A percentile compares a stretch with the other conserved stretches of the same genome.
phyloP scores from a whole-genome alignment of 2,329 filamentous ascomycete genomes.

The Ophiostoma angusticollis region DNA sequence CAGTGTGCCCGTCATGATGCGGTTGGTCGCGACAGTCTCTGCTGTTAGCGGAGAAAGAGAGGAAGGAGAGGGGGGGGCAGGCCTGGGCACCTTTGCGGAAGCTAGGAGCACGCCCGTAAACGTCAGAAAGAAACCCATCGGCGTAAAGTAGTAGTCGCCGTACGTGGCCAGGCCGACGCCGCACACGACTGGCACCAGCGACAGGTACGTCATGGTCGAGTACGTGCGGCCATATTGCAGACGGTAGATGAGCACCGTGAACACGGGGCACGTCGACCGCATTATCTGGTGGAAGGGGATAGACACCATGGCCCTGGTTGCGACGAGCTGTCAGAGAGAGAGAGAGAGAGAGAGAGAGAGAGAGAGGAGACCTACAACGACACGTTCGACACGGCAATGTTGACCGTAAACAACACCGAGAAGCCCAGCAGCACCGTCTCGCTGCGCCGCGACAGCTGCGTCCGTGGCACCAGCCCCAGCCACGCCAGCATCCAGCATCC shows the following conservation, averaged over 20 bases:
- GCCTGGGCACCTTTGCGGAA: slow-evolving; percentile 37
- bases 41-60: slow-evolving; percentile 43
- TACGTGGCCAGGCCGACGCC: slow-evolving; percentile 47
- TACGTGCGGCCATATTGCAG: slow-evolving; percentile 42
- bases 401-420: slow-evolving; percentile 24
- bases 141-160: slow-evolving; percentile 51
- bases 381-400: slow-evolving; percentile 16
- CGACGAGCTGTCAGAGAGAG: slow-evolving; percentile 15
- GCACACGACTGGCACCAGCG: slow-evolving; percentile 46
- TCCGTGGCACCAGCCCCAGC: slow-evolving; percentile 38
- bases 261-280: slow-evolving; percentile 47
- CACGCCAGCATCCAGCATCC: slow-evolving; percentile 41
- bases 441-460: slow-evolving; percentile 37
- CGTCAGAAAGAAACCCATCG: slow-evolving; percentile 41
- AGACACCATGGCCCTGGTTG: slow-evolving; percentile 23
- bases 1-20: slow-evolving; percentile 49
- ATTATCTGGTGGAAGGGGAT: slow-evolving; percentile 56
- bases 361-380: slow-evolving; percentile 7
- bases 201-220: slow-evolving; percentile 42
- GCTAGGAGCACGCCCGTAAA: slow-evolving; percentile 41
- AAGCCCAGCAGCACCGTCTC: slow-evolving; percentile 44
- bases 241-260: slow-evolving; percentile 49
- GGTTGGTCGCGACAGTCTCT: slow-evolving; percentile 50
- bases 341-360: background rate
- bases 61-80: no score